Base-by-base conservation (phyloP, 495 filamentous ascomycete genomes). In the Hypoxylon lienhwacheense region DNA sequence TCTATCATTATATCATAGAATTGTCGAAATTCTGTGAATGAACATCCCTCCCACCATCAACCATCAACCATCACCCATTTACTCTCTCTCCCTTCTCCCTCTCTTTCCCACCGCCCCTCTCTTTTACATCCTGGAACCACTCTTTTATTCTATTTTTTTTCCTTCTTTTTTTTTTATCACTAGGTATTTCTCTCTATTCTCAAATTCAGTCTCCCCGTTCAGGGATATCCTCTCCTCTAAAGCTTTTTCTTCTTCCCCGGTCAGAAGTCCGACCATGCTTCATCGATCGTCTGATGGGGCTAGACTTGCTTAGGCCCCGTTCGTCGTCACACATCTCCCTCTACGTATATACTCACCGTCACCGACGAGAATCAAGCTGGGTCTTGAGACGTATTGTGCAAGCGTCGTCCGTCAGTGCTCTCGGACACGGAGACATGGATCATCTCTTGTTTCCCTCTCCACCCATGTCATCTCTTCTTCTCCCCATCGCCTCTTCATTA, bases 251-350 rank as follows among this genome's bases (percentile, higher is more conserved):
- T 45, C 54, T 49, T 59, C 54, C 59, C 59, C 53, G 40, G 59
- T 59, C 59, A 21, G 19, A 19, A 46, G 59, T 58, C 59, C 59
- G 59, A 58, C 59, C 59, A 57, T 63, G 59, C 59, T 53, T 58
- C 59, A 63, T 63, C 54, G 59, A 63, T 63, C 59, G 59, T 57
- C 59, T 63, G 53, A 63, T 63, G 59, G 59, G 58, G 53, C 54
- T 40, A 53, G 58, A 63, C 53, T 58, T 57, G 53, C 53, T 63
- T 58, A 58, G 53, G n/a, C 59, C 59, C 59, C 51, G 53, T 62
- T 61, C 44, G 58, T 61, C 44, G 47, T 61, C 58, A 57, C 58
- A 56, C 51, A n/a, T 28, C 36, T 8, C 44, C 19, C 36, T 28
- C 34, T 43, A n/a, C n/a, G n/a, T n/a, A n/a, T n/a, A 17, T 32